Evolutionary conservation across 73 alveolate species (phyloP).

Genomic region (Diophrys sp.): DNA sequence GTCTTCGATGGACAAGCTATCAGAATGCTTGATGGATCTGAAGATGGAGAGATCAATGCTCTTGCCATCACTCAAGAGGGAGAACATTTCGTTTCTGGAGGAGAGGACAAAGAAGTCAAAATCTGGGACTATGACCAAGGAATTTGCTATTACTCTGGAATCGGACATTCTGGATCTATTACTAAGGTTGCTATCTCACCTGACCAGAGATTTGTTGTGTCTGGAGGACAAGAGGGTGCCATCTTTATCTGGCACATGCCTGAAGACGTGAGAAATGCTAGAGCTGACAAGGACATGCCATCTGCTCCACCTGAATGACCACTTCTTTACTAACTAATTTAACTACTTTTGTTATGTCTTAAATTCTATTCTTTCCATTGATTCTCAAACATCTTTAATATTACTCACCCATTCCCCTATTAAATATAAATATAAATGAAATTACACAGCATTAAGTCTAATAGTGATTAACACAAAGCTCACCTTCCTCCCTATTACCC

Average conservation of each 20-base stretch:
- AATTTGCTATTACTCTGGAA: slow-evolving; percentile 73
- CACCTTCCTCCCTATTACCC: no score
- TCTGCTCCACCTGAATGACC: background rate
- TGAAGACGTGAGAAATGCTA: slow-evolving; percentile 63
- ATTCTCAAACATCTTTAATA: no score
- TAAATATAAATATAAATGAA: no score
- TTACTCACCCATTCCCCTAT: no score
- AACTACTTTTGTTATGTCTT: background rate
- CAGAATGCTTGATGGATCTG: slow-evolving; percentile 96
- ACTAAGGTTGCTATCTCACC: slow-evolving; percentile 87
- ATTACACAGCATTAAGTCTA: background rate
- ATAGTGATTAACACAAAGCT: no score
- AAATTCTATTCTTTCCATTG: no score
- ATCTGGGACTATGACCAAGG: slow-evolving; percentile 97
- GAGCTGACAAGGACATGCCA: slow-evolving; percentile 54
- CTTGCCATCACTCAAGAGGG: slow-evolving; percentile 94
- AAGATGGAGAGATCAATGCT: slow-evolving; percentile 97
- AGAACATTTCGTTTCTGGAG: slow-evolving; percentile 96
- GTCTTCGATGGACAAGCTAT: slow-evolving; percentile 94
- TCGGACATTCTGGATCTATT: slow-evolving; percentile 87
- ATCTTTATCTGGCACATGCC: slow-evolving; percentile 97
- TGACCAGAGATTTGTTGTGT: slow-evolving; percentile 73
- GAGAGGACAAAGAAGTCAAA: slow-evolving; percentile 94
- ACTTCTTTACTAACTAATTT: background rate
- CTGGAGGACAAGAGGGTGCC: slow-evolving; percentile 95